A percentile compares a stretch with the other conserved stretches of the same genome.
These are phyloP conservation scores for Casaregolazyma lundiana DNA, from an alignment of 1,139 yeast genomes.

Conservation along the genomic window DNA sequence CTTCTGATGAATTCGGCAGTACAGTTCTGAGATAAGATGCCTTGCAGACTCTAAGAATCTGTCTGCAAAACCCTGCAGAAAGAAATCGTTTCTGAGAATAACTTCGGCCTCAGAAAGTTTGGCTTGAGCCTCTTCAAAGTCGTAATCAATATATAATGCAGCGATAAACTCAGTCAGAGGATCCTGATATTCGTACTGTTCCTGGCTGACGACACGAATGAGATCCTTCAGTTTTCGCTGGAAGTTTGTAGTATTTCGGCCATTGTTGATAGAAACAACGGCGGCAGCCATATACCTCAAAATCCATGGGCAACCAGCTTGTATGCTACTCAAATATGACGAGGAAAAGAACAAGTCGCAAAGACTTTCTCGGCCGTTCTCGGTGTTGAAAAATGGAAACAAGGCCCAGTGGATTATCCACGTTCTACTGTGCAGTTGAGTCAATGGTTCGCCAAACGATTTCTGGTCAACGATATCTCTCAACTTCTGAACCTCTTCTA, in stretches of 20 bases:
- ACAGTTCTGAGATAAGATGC: constrained; percentile 48
- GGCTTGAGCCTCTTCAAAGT: constrained; percentile 47
- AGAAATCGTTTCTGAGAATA: constrained; percentile 50
- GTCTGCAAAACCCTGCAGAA: constrained; percentile 42
- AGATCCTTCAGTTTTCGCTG: constrained; percentile 54
- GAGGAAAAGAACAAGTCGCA: constrained; percentile 53
- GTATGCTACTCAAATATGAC: constrained; percentile 57
- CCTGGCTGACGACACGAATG: constrained; percentile 52
- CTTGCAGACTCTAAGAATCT: constrained; percentile 45
- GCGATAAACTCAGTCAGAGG: constrained; percentile 54
- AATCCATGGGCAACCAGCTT: constrained; percentile 65
- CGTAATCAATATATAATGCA: constrained; percentile 51
- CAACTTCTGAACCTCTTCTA: constrained; percentile 47
- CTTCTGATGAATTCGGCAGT: constrained; percentile 49
- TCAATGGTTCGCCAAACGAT: constrained; percentile 47
- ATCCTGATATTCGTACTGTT: constrained; percentile 56
- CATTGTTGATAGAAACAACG: constrained; percentile 40
- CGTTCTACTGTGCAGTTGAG: constrained; percentile 55
- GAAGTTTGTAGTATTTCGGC: constrained; percentile 35
- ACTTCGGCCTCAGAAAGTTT: constrained; percentile 45
- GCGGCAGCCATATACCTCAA: constrained; percentile 57
- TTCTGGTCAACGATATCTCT: constrained; percentile 55
- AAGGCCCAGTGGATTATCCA: constrained; percentile 66
- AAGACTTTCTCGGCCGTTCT: constrained; percentile 45
- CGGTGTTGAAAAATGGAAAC: constrained; percentile 52